Conservation (phyloP, 2,329 filamentous ascomycete genomes). For the Colletotrichum navitas region DNA sequence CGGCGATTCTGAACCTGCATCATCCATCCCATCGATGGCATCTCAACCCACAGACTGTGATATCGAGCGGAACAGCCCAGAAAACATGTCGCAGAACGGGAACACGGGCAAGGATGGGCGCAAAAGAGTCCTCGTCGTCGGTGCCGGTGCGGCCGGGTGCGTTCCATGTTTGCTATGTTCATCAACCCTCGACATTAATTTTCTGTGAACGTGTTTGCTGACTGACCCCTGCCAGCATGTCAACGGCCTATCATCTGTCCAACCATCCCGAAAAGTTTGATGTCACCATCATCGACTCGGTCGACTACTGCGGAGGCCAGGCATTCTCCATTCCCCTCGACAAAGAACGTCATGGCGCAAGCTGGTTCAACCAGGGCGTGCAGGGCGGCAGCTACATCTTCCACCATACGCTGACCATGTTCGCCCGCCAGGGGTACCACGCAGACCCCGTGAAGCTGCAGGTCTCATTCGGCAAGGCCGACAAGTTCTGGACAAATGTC, state of each 20-base stretch:
- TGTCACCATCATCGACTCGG: conserved; percentile 68
- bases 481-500: conserved; percentile 73
- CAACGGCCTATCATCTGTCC: conserved; percentile 70
- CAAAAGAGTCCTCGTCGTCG: conserved; percentile 56
- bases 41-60: conserved; percentile 19
- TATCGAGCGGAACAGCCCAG: conserved; percentile 31
- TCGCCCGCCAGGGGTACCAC: conserved; percentile 64
- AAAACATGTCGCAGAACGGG: conserved; percentile 37
- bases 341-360: conserved; percentile 68
- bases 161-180: background rate
- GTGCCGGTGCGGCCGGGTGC: conserved; percentile 56
- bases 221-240: conserved; percentile 55
- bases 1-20: too few species aligned
- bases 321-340: conserved; percentile 72
- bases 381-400: conserved; percentile 71
- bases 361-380: conserved; percentile 73
- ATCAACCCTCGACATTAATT: background rate
- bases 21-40: conserved; percentile 10
- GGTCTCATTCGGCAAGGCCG: conserved; percentile 69
- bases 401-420: conserved; percentile 74
- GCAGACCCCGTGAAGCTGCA: conserved; percentile 67
- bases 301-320: conserved; percentile 71
- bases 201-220: background rate
- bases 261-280: conserved; percentile 71
- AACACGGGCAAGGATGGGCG: conserved; percentile 31